Conservation (phyloP, 495 filamentous ascomycete genomes). For the Penicillium cataractarum region DNA sequence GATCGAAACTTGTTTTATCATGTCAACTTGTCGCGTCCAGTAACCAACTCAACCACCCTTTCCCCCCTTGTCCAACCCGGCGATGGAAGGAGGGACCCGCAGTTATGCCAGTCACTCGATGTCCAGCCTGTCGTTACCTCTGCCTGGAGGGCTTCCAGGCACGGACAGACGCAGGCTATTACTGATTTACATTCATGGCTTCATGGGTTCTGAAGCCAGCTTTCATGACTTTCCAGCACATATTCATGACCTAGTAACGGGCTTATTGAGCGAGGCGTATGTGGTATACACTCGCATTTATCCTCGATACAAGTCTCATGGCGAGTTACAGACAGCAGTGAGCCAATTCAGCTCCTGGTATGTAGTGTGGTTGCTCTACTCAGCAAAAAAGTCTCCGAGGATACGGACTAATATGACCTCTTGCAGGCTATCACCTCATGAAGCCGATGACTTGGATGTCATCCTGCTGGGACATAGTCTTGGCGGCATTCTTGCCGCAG, state of each 20-base stretch:
- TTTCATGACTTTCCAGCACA: conserved; percentile 89
- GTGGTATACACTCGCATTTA: conserved; percentile 89
- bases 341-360: conserved; percentile 84
- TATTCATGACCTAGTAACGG: conserved; percentile 76
- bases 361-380: conserved; percentile 11
- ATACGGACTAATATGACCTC: not conserved
- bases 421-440: conserved; percentile 73
- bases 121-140: conserved; percentile 26
- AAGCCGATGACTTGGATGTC: conserved; percentile 73
- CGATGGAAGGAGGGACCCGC: conserved; percentile 20
- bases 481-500: conserved; percentile 82
- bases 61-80: not conserved
- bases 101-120: conserved; percentile 8
- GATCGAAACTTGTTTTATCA: conserved; percentile 13
- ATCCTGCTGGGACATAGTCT: conserved; percentile 88
- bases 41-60: not conserved
- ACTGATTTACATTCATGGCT: conserved; percentile 88
- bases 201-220: conserved; percentile 87
- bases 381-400: not conserved
- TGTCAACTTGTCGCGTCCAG: conserved; percentile 2
- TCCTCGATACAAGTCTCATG: conserved; percentile 84
- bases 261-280: conserved; percentile 69
- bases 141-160: conserved; percentile 8
- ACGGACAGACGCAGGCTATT: conserved; percentile 61
- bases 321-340: conserved; percentile 70